phyloP scores from a whole-genome alignment of 2,329 filamentous ascomycete genomes.

The Pochonia chlamydosporia region DNA sequence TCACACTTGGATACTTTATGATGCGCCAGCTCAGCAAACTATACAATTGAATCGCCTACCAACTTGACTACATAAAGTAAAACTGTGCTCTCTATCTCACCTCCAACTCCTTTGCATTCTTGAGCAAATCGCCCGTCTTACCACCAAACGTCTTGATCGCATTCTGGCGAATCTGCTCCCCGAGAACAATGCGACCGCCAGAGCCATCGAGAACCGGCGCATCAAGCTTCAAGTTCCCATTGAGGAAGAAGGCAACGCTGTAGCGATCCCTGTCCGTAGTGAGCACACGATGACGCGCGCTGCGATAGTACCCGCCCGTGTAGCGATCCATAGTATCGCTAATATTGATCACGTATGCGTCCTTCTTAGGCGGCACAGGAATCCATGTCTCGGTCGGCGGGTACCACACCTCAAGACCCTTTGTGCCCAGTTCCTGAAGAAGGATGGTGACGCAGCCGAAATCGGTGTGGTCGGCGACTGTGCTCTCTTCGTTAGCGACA shows the following conservation, averaged over 20 bases:
- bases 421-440: conserved; percentile 19
- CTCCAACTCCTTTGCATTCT: too few species aligned
- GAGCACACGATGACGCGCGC: conserved; percentile 24
- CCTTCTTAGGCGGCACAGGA: conserved; percentile 21
- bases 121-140: conserved; percentile 4
- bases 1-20: too few species aligned
- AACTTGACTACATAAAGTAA: too few species aligned
- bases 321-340: conserved; percentile 29
- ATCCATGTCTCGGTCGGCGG: conserved; percentile 21
- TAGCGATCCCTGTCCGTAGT: conserved; percentile 19
- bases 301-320: conserved; percentile 23
- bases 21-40: too few species aligned
- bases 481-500: too few species aligned
- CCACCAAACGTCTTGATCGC: conserved; percentile 5
- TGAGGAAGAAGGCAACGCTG: conserved; percentile 22
- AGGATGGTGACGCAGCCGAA: conserved; percentile 22
- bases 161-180: conserved; percentile 7
- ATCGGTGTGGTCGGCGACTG: conserved; percentile 24
- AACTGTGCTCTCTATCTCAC: too few species aligned
- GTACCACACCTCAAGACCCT: conserved; percentile 22
- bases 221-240: conserved; percentile 13
- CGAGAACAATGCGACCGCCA: conserved; percentile 2
- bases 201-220: conserved; percentile 4
- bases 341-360: conserved; percentile 30
- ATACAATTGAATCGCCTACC: too few species aligned